Percentiles rank a stretch among this genome's conserved stretches.
phyloP scores from a whole-genome alignment of 352 stramenopile genomes.

The Pythium sp. region DNA sequence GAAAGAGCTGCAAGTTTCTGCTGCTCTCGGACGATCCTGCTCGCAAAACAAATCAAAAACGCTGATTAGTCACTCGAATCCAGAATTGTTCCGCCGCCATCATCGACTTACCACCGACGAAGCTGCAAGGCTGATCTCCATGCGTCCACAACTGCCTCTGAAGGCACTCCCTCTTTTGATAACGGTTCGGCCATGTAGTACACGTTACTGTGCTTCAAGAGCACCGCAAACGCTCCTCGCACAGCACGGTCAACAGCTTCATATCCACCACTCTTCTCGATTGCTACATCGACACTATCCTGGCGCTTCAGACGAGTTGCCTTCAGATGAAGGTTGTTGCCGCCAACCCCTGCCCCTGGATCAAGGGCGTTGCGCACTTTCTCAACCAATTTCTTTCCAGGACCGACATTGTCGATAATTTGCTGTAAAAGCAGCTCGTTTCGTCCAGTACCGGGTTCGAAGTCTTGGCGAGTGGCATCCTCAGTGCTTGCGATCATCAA shows the following conservation, averaged over 20 bases:
- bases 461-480: background rate
- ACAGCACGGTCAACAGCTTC: slow-evolving; percentile 81
- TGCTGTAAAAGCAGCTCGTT: slow-evolving; percentile 66
- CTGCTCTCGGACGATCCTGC: slow-evolving; percentile 85
- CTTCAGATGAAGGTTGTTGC: slow-evolving; percentile 62
- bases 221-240: slow-evolving; percentile 69
- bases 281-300: slow-evolving; percentile 77
- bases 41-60: background rate
- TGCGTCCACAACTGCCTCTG: slow-evolving; percentile 64
- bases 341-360: slow-evolving; percentile 29
- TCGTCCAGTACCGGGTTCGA: slow-evolving; percentile 17
- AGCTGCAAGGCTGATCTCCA: slow-evolving; percentile 79
- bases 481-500: background rate
- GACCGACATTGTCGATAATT: slow-evolving; percentile 69
- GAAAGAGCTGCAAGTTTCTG: slow-evolving; percentile 72
- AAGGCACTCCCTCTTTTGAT: slow-evolving; percentile 51
- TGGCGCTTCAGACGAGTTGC: slow-evolving; percentile 66
- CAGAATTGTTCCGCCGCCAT: background rate
- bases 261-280: slow-evolving; percentile 84
- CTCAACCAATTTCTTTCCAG: slow-evolving; percentile 78
- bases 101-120: slow-evolving; percentile 63
- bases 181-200: slow-evolving; percentile 68
- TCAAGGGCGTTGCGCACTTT: slow-evolving; percentile 75
- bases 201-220: slow-evolving; percentile 81
- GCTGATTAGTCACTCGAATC: background rate